These are phyloP conservation scores for Talaromyces islandicus DNA, from an alignment of 2,329 filamentous ascomycete genomes.

Conservation along the genomic window DNA sequence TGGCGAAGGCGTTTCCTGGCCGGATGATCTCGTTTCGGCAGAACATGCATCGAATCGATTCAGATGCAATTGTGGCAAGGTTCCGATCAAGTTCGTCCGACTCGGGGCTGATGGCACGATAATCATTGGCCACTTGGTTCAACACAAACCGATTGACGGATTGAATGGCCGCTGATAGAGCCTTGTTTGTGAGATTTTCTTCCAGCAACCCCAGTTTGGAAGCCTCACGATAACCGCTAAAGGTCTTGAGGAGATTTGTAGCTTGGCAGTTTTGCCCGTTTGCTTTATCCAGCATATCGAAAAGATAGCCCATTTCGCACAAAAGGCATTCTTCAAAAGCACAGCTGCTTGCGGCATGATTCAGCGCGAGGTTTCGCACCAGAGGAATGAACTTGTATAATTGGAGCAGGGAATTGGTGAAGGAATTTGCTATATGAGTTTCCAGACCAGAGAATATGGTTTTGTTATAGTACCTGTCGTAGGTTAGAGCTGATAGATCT, in stretches of 20 bases:
- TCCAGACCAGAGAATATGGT: constrained; percentile 87
- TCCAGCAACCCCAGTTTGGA: constrained; percentile 75
- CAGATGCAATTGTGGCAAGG: constrained; percentile 37
- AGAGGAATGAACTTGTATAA: constrained; percentile 86
- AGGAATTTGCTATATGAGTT: constrained; percentile 94
- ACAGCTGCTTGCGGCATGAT: constrained; percentile 82
- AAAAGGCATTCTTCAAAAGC: constrained; percentile 76
- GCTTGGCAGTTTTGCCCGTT: constrained; percentile 92
- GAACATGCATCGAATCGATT: constrained; percentile 71
- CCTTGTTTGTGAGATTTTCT: constrained; percentile 67
- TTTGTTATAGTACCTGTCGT: constrained; percentile 79
- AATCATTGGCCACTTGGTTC: constrained; percentile 73
- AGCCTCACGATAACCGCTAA: constrained; percentile 76
- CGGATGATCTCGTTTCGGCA: constrained; percentile 82
- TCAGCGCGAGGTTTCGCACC: constrained; percentile 78
- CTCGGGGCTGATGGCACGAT: constrained; percentile 58
- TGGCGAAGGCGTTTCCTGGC: constrained; percentile 72
- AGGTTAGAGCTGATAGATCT: constrained; percentile 8
- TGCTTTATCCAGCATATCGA: constrained; percentile 97
- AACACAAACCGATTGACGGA: constrained; percentile 79
- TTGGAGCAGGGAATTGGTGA: constrained; percentile 87
- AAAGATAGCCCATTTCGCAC: constrained; percentile 90
- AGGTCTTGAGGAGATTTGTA: constrained; percentile 85
- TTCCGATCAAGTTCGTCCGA: constrained; percentile 66
- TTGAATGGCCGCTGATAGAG: constrained; percentile 78